phyloP scores from a whole-genome alignment of 768 basidiomycete genomes.

The Suillus tomentosus region DNA sequence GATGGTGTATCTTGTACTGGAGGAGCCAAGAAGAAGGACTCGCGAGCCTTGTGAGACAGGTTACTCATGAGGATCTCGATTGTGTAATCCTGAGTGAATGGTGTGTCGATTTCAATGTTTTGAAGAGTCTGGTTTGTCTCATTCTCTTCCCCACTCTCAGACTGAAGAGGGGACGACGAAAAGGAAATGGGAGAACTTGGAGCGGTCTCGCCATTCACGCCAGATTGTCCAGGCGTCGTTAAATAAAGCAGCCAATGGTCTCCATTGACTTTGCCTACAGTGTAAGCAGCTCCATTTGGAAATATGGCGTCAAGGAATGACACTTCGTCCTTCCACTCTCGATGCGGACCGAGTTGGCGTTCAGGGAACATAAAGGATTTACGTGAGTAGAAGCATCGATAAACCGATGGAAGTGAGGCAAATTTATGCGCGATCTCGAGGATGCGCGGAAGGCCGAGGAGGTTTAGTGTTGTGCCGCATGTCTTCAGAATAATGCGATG shows the following conservation, averaged over 20 bases:
- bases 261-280: slow-evolving; percentile 95
- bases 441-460: slow-evolving; percentile 91
- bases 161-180: slow-evolving; percentile 18
- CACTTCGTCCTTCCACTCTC: slow-evolving; percentile 93
- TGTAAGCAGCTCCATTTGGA: slow-evolving; percentile 88
- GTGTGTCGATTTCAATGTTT: slow-evolving; percentile 18
- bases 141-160: slow-evolving; percentile 17
- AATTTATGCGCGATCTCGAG: slow-evolving; percentile 84
- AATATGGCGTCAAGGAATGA: slow-evolving; percentile 90
- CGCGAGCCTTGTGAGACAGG: slow-evolving; percentile 72
- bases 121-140: slow-evolving; percentile 13
- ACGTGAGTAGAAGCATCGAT: slow-evolving; percentile 96
- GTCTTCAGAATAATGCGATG: slow-evolving; percentile 98
- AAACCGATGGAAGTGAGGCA: slow-evolving; percentile 67
- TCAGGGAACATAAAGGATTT: slow-evolving; percentile 99
- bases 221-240: slow-evolving; percentile 55
- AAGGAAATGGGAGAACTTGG: slow-evolving; percentile 21
- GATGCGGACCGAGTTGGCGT: slow-evolving; percentile 88
- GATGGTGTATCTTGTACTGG: slow-evolving; percentile 57
- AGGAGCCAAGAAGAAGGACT: slow-evolving; percentile 69
- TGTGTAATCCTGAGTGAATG: slow-evolving; percentile 73
- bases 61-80: slow-evolving; percentile 98
- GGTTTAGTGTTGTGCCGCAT: slow-evolving; percentile 97
- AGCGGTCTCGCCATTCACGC: slow-evolving; percentile 24
- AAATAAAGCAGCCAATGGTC: slow-evolving; percentile 99